Evolutionary conservation across 2,329 filamentous ascomycete species (phyloP), one percentile per base, ranked within the genome.

Genomic region (Diaporthe eres): DNA sequence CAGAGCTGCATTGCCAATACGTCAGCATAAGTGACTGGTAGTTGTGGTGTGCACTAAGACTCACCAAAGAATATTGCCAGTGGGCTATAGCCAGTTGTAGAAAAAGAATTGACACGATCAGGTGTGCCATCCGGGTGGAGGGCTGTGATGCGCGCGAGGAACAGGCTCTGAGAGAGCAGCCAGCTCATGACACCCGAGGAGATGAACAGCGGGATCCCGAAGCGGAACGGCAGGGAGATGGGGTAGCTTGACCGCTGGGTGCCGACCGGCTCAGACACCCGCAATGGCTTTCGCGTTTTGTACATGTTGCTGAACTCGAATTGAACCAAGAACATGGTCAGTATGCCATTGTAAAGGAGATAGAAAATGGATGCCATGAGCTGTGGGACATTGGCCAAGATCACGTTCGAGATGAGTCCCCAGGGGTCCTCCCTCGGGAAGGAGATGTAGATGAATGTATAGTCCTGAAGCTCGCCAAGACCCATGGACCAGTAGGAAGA

Each of bases 371-470:
- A 88, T 0, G 89, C 75, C 5, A 89, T 71, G 0, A 88, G 71
- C 77, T 90, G 88, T 1, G 87, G 87, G 0, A 83, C 37, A 76
- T 90, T 90, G 49, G 84, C 86, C 0, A 89, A 28, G 25, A 88
- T 79, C 1, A 84, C 81, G 53, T 83, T 84, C 8, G 65, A 42
- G 31, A 84, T 79, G 10, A 84, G 72, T 0, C 82, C 82, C 4
- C 42, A 76, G 0, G 82, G 81, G 47, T 83, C 83, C 2, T 73
- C 58, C 1, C 78, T 34, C 74, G 6, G 81, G 80, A 82, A 78
- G 8, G 76, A 68, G 39, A 81, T 58, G 19, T 79, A 78, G 1
- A 82, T 76, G 71, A 81, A 83, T 0, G 81, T 82, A 47, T 79
- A 81, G 10, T 78, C 79, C 9, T 74, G 80, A 55, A 83, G 71